Evolutionary conservation across 2,329 filamentous ascomycete genomes (phyloP).

Genomic region (Camillea tinctor): DNA sequence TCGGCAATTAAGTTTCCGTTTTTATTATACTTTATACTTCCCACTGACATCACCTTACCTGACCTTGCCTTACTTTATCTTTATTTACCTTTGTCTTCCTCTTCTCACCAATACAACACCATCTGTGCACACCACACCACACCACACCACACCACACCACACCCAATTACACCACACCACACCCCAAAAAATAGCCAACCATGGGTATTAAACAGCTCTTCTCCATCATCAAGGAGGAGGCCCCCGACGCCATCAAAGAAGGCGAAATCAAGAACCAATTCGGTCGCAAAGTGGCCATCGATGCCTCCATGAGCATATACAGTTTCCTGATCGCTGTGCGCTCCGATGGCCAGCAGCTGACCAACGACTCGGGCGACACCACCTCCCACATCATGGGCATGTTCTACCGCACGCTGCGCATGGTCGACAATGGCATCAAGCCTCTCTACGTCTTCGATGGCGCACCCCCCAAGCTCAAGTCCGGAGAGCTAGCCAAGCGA

Average conservation of each 20-base stretch:
- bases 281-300: conserved; percentile 95
- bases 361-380: conserved; percentile 90
- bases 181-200: conserved; percentile 22
- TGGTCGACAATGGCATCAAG: conserved; percentile 98
- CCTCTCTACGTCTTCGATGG: conserved; percentile 98
- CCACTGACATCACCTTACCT: background rate
- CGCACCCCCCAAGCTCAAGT: conserved; percentile 95
- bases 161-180: too few relatives aligned
- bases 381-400: conserved; percentile 99
- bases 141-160: background rate
- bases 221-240: conserved; percentile 84
- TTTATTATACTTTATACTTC: too few relatives aligned
- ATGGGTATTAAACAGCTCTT: conserved; percentile 74
- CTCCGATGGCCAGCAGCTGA: conserved; percentile 94
- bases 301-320: conserved; percentile 91
- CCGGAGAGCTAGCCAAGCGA: conserved; percentile 92
- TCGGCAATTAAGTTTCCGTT: background rate
- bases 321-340: conserved; percentile 97
- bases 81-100: background rate
- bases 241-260: conserved; percentile 92
- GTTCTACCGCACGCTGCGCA: conserved; percentile 97
- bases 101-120: background rate
- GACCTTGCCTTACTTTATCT: too few relatives aligned
- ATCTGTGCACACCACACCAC: background rate
- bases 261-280: conserved; percentile 99